Base-by-base conservation (phyloP, 163 green algal species). In the Prototheca stagnorum region DNA sequence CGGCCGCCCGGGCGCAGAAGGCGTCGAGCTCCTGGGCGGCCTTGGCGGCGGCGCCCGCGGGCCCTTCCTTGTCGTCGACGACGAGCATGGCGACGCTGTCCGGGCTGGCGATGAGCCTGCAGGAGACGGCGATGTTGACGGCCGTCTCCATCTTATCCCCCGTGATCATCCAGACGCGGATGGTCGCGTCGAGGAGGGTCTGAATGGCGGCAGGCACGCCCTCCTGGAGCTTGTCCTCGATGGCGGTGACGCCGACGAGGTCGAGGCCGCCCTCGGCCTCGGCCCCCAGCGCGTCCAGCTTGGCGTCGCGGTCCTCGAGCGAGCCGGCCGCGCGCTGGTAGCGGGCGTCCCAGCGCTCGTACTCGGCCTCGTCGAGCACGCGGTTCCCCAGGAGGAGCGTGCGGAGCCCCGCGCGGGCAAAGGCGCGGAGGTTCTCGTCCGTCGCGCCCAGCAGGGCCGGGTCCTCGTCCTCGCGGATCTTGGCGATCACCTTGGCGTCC, bases 151-250 rank as follows among this genome's bases (percentile, higher is more conserved):
- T 71, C 64, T 92, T 92, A 59, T 90, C 80, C 0, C 80, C 80
- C 0, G 80, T 92, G 49, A 92, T 86, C 56, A 92, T 78, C 80
- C 80, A 92, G 39, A 92, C 74, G 29, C 79, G 63, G 40, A 86
- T 64, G 41, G 59, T 68, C 14, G 75, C 81, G 3, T 71, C 37
- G 25, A 74, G 52, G 53, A 93, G 57, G 12, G 64, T 78, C 14
- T 77, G 45, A 37, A 93, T 82, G 31, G 75, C 71, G 9, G 68
- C 60, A 4, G 82, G 81, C 44, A 93, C 82, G 11, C 82, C 81
- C 1, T 85, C 79, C 64, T 89, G 74, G 43, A 94, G 73, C 60
- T 90, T 91, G 62, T 94, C 84, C 61, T 94, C 84, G 33, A 94
- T 91, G 34, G 79, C 84, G 3, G 78, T 92, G 15, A 81, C 66